A percentile compares a stretch with the other conserved stretches of the same genome.
phyloP scores from a whole-genome alignment of 2,329 filamentous ascomycete genomes.

The Shiraia sp. region DNA sequence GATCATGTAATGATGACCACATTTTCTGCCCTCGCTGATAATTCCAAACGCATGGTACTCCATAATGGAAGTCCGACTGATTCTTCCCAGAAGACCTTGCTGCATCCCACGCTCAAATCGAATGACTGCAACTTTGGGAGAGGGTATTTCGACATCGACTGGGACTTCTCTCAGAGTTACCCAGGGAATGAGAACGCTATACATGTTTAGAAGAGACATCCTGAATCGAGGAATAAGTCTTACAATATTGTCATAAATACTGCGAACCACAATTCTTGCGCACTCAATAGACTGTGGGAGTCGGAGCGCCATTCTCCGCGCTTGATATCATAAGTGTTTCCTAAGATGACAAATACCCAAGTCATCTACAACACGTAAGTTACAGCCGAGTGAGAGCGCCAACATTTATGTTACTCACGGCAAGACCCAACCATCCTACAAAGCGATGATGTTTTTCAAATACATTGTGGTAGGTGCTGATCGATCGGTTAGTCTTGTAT shows the following conservation, averaged over 20 bases:
- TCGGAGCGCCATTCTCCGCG: constrained; percentile 33
- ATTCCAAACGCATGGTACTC: constrained; percentile 45
- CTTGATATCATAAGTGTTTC: constrained; percentile 42
- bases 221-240: not conserved
- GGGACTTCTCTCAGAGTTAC: constrained; percentile 41
- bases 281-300: constrained; percentile 32
- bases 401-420: constrained; percentile 26
- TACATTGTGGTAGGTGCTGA: constrained; percentile 41
- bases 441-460: constrained; percentile 44
- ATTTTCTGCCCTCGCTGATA: constrained; percentile 39
- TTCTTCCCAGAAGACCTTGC: constrained; percentile 39
- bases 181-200: constrained; percentile 39
- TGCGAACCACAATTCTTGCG: constrained; percentile 42
- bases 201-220: constrained; percentile 12
- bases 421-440: constrained; percentile 41
- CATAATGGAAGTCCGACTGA: constrained; percentile 43
- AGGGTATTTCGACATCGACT: constrained; percentile 40
- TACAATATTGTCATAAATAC: constrained; percentile 44
- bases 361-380: constrained; percentile 32
- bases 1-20: constrained; percentile 40
- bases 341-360: constrained; percentile 41
- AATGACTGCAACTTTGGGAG: constrained; percentile 41
- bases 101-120: constrained; percentile 42
- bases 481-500: constrained; percentile 14
- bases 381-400: not conserved